Percentiles rank a stretch among this genome's conserved stretches.
These are phyloP conservation scores for Phytophthora multivora DNA, from an alignment of 352 stramenopile species.

Conservation along the genomic window DNA sequence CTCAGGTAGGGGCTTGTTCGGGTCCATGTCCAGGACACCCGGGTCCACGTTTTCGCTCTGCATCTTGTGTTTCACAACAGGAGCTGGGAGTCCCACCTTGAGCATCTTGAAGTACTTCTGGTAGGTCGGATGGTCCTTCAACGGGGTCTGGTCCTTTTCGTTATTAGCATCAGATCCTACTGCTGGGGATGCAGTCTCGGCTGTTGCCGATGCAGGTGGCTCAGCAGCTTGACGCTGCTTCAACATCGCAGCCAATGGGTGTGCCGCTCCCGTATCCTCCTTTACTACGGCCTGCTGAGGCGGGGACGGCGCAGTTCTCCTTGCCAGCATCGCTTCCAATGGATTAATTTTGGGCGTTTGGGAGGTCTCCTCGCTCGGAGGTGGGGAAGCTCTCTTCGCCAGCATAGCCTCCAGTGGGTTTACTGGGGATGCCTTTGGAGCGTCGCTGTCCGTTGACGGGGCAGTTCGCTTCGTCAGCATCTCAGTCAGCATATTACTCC, in stretches of 20 bases:
- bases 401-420: conserved; percentile 45
- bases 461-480: conserved; percentile 37
- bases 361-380: conserved; percentile 6
- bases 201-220: conserved; percentile 9
- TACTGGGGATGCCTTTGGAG: not conserved
- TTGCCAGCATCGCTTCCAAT: conserved; percentile 50
- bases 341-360: conserved; percentile 38
- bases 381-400: conserved; percentile 24
- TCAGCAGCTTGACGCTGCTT: conserved; percentile 35
- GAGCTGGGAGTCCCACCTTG: conserved; percentile 65
- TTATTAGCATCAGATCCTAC: conserved; percentile 7
- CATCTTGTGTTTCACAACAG: conserved; percentile 84
- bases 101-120: conserved; percentile 86
- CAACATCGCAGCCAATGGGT: conserved; percentile 50
- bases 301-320: conserved; percentile 20
- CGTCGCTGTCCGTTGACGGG: conserved; percentile 14
- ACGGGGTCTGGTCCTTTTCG: conserved; percentile 37
- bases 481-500: conserved; percentile 42
- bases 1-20: conserved; percentile 51
- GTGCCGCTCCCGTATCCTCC: conserved; percentile 15
- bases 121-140: conserved; percentile 77
- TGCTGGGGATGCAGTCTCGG: not conserved
- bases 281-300: not conserved
- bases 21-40: conserved; percentile 65
- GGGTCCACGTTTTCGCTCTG: conserved; percentile 67